A percentile compares a stretch with the other conserved stretches of the same genome.
Conservation (phyloP, 1,139 yeast species). For the Scheffersomyces lignicola region DNA sequence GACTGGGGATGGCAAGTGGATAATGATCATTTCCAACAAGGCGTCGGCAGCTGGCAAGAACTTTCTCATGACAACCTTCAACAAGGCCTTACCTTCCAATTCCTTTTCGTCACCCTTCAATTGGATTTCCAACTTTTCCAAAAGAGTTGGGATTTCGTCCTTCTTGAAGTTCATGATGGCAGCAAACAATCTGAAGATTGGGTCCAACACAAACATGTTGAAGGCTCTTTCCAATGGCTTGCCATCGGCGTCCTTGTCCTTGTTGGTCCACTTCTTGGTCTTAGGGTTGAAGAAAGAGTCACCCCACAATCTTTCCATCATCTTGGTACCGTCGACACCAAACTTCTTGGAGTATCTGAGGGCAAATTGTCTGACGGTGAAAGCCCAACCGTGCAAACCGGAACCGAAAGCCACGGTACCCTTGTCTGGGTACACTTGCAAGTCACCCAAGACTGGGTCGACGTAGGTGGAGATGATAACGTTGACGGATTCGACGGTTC, state of each 20-base stretch:
- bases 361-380: conserved; percentile 99
- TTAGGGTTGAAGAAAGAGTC: conserved; percentile 99
- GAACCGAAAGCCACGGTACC: conserved; percentile 99
- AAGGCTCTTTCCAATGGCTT: conserved; percentile 97
- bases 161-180: conserved; percentile 63
- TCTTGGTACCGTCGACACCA: conserved; percentile 97
- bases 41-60: conserved; percentile 99
- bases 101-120: conserved; percentile 95
- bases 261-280: conserved; percentile 99
- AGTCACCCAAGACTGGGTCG: conserved; percentile 90
- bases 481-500: conserved; percentile 99
- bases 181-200: conserved; percentile 81
- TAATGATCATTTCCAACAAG: conserved; percentile 96
- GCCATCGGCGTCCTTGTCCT: conserved; percentile 95
- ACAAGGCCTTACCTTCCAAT: conserved; percentile 96
- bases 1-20: conserved; percentile 99
- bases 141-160: conserved; percentile 87
- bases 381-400: conserved; percentile 99
- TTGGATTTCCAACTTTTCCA: conserved; percentile 88
- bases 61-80: conserved; percentile 98
- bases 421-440: conserved; percentile 97
- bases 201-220: conserved; percentile 99
- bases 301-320: conserved; percentile 99
- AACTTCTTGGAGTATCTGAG: conserved; percentile 97
- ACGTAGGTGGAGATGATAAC: conserved; percentile 95